Conservation (phyloP, 2,329 filamentous ascomycete species). For the Zopfia rhizophila region DNA sequence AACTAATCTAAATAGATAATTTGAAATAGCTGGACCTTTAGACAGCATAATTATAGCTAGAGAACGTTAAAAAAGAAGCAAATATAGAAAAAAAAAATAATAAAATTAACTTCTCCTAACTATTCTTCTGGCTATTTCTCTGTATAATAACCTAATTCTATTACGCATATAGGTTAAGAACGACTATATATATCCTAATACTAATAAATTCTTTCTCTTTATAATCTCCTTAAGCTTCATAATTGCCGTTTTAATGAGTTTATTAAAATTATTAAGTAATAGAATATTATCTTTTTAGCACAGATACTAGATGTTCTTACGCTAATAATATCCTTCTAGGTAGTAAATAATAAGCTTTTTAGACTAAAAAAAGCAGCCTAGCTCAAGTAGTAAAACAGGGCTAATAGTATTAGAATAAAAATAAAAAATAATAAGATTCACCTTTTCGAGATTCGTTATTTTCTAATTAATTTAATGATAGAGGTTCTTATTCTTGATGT, state of each 20-base stretch:
- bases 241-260: slow-evolving; percentile 14
- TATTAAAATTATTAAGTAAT: slow-evolving; percentile 14
- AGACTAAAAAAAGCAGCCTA: slow-evolving; percentile 11
- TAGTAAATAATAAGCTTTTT: slow-evolving; percentile 16
- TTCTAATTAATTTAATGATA: slow-evolving; percentile 54
- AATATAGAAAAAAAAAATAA: too few relatives aligned
- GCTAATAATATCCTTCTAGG: slow-evolving; percentile 12
- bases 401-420: slow-evolving; percentile 15
- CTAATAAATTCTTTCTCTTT: slow-evolving; percentile 15
- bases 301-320: slow-evolving; percentile 14
- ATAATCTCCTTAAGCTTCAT: slow-evolving; percentile 15
- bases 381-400: slow-evolving; percentile 15
- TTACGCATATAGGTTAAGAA: slow-evolving; percentile 4
- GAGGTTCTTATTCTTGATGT: slow-evolving; percentile 58
- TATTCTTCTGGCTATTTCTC: too few relatives aligned
- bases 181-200: slow-evolving; percentile 10
- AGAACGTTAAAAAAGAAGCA: too few relatives aligned
- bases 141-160: slow-evolving; percentile 12
- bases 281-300: slow-evolving; percentile 14
- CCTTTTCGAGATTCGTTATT: slow-evolving; percentile 15
- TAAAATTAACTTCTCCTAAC: too few relatives aligned
- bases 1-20: too few relatives aligned
- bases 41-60: too few relatives aligned
- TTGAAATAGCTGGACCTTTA: too few relatives aligned
- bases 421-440: slow-evolving; percentile 16